Percentiles rank a stretch among this genome's conserved stretches.
Conservation (phyloP, 140 eudicot species). For the Oenanthe javanica region DNA sequence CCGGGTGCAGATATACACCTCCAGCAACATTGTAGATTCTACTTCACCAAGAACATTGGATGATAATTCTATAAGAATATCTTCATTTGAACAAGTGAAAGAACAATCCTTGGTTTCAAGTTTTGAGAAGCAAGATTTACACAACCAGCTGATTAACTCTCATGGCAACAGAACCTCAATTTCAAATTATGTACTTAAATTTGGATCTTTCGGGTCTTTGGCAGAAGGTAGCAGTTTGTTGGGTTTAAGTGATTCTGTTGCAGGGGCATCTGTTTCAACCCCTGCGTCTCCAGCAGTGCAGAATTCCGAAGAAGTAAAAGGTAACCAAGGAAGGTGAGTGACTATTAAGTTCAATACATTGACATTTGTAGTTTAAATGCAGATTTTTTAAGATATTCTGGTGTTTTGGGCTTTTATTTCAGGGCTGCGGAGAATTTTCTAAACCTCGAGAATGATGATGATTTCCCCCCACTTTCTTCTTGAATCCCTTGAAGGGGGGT, state of each 20-base stretch:
- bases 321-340: constrained; percentile 30
- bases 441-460: constrained; percentile 37
- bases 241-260: constrained; percentile 6
- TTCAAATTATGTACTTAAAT: constrained; percentile 25
- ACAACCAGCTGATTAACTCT: background rate
- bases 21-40: constrained; percentile 10
- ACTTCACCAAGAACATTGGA: background rate
- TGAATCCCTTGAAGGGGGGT: constrained; percentile 12
- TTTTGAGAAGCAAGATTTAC: constrained; percentile 15
- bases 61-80: constrained; percentile 8
- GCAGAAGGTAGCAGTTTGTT: background rate
- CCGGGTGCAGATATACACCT: constrained; percentile 15
- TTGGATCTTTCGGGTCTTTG: constrained; percentile 40
- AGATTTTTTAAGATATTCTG: background rate
- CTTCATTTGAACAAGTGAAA: constrained; percentile 12
- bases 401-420: constrained; percentile 16
- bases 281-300: background rate
- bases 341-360: background rate
- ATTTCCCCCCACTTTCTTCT: constrained; percentile 45
- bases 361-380: background rate
- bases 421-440: constrained; percentile 24
- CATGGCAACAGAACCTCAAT: constrained; percentile 8
- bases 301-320: constrained; percentile 2
- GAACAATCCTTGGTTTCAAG: constrained; percentile 27
- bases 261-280: constrained; percentile 1